Evolutionary conservation across 116 monocot species (phyloP).

Genomic region (Dioscorea cayenensis): DNA sequence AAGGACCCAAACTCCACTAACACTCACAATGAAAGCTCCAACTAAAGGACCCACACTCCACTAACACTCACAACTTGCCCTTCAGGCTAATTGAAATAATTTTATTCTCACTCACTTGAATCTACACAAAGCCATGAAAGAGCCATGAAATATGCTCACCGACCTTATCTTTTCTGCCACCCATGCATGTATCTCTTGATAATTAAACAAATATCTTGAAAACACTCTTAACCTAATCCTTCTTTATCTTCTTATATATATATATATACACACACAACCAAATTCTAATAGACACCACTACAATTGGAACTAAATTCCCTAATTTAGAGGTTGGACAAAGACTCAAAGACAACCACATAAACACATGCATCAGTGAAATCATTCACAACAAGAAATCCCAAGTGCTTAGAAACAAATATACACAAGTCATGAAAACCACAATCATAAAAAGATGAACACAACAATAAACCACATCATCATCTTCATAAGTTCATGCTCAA

Average conservation of each 20-base stretch:
- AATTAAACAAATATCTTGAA: background rate
- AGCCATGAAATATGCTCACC: conserved; percentile 6
- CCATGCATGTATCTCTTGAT: background rate
- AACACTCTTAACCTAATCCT: background rate
- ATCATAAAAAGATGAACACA: too few species aligned
- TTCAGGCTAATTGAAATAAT: background rate
- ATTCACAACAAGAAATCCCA: too few species aligned
- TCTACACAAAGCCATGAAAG: too few species aligned
- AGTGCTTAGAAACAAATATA: too few species aligned
- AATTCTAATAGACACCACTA: background rate
- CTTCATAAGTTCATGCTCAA: too few species aligned
- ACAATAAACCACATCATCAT: too few species aligned
- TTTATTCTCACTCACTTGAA: background rate
- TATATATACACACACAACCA: background rate
- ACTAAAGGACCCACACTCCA: background rate
- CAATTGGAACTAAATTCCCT: too few species aligned
- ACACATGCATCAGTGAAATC: too few species aligned
- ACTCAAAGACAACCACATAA: too few species aligned
- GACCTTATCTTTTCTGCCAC: conserved; percentile 9
- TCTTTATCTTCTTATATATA: background rate
- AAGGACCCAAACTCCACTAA: background rate
- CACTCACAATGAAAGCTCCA: background rate
- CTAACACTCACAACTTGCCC: background rate
- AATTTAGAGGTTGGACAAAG: too few species aligned
- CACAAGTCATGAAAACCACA: too few species aligned